Conservation (phyloP, 2,329 filamentous ascomycete genomes). For the Fusarium odoratissimum region DNA sequence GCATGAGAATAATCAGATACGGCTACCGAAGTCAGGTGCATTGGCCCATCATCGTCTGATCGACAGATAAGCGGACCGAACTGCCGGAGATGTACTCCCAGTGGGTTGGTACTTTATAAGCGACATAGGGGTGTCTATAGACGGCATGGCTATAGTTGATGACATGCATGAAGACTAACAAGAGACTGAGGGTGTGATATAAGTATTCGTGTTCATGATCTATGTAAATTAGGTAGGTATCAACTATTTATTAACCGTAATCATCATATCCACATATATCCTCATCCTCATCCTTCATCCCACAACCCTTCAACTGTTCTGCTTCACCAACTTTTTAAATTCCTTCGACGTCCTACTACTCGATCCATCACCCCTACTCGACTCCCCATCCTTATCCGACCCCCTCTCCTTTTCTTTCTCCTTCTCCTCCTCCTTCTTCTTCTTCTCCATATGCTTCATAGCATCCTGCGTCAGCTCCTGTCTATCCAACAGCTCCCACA, state of each 20-base stretch:
- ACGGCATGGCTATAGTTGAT: background rate
- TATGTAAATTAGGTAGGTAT: slow-evolving; percentile 18
- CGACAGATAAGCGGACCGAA: slow-evolving; percentile 10
- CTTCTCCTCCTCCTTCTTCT: slow-evolving; percentile 47
- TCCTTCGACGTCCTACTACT: slow-evolving; percentile 23
- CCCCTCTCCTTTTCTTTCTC: slow-evolving; percentile 12
- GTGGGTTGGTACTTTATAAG: background rate
- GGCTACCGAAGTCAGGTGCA: background rate
- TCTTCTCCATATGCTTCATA: slow-evolving; percentile 62
- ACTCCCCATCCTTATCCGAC: background rate
- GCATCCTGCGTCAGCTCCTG: slow-evolving; percentile 77
- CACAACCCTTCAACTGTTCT: background rate
- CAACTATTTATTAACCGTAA: slow-evolving; percentile 22
- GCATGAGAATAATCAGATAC: background rate
- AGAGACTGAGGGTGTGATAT: background rate
- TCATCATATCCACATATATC: slow-evolving; percentile 23
- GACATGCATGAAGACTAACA: background rate
- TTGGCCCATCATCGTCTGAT: slow-evolving; percentile 11
- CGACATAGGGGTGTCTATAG: background rate
- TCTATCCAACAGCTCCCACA: slow-evolving; percentile 79
- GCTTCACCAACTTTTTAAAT: slow-evolving; percentile 28
- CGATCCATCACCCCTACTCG: slow-evolving; percentile 24
- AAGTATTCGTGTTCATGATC: slow-evolving; percentile 3
- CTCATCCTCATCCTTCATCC: background rate
- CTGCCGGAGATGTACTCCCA: background rate